Percentiles rank a stretch among this genome's conserved stretches.
phyloP scores from a whole-genome alignment of 495 filamentous ascomycete genomes.

The Cercophora samala region DNA sequence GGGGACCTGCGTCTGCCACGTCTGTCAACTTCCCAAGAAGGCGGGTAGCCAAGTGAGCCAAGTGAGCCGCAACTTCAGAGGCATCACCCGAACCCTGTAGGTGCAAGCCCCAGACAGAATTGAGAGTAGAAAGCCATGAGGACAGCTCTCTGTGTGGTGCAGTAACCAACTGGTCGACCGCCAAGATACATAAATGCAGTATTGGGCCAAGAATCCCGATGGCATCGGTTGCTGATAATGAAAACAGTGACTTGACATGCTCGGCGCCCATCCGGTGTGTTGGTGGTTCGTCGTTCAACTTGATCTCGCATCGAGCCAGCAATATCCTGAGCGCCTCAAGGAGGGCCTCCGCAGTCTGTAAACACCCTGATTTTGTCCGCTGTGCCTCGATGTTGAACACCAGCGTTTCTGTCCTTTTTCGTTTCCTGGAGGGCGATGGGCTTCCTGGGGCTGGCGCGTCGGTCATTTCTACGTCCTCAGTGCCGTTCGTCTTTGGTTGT shows the following conservation, averaged over 20 bases:
- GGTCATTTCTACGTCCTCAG: conserved; percentile 32
- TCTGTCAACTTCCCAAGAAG: conserved; percentile 38
- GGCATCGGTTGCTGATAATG: conserved; percentile 37
- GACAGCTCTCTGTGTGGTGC: conserved; percentile 28
- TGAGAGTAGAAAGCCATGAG: conserved; percentile 40
- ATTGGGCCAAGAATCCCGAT: conserved; percentile 38
- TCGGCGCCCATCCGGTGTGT: conserved; percentile 42
- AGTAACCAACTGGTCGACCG: conserved; percentile 22
- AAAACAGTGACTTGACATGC: conserved; percentile 49
- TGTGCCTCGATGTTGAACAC: conserved; percentile 34
- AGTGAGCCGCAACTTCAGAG: conserved; percentile 39
- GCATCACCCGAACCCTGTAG: conserved; percentile 38
- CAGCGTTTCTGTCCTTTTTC: conserved; percentile 32
- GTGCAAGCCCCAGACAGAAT: conserved; percentile 44
- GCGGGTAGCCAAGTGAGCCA: conserved; percentile 31
- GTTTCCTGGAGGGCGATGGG: conserved; percentile 32
- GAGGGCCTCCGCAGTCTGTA: conserved; percentile 39
- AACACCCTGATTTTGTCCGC: conserved; percentile 31
- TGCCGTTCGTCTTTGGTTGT: conserved; percentile 3
- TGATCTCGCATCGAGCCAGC: conserved; percentile 28
- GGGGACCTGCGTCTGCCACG: conserved; percentile 16
- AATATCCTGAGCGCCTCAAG: conserved; percentile 40
- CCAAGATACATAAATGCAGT: conserved; percentile 38
- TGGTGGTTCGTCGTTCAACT: conserved; percentile 18
- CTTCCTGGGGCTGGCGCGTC: conserved; percentile 18